Conservation (phyloP, 2,329 filamentous ascomycete genomes). For the Reticulascus tulasneorum region DNA sequence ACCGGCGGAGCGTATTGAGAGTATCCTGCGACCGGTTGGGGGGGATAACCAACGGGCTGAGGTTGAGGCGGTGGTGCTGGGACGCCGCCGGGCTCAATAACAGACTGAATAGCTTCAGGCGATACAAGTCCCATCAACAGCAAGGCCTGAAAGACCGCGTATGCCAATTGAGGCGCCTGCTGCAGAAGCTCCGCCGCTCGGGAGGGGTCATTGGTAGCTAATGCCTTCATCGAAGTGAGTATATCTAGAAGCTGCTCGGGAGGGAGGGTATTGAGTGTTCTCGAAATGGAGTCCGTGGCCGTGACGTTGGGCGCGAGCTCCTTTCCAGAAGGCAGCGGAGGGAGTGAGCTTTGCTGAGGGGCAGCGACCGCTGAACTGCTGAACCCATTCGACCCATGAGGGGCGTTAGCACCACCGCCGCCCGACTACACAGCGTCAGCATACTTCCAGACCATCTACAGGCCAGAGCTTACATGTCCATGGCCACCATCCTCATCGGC, state of each 20-base stretch:
- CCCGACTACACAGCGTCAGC: slow-evolving; percentile 7
- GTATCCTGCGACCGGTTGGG: slow-evolving; percentile 25
- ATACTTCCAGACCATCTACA: background rate
- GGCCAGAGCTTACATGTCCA: slow-evolving; percentile 4
- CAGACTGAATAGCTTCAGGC: slow-evolving; percentile 73
- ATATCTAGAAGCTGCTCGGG: slow-evolving; percentile 89
- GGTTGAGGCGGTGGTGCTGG: slow-evolving; percentile 28
- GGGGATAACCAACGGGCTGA: slow-evolving; percentile 14
- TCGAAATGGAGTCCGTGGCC: slow-evolving; percentile 86
- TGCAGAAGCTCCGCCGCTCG: slow-evolving; percentile 82
- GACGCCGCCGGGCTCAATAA: slow-evolving; percentile 60
- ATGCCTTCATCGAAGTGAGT: slow-evolving; percentile 86
- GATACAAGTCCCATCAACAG: slow-evolving; percentile 91
- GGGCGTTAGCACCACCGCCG: slow-evolving; percentile 9
- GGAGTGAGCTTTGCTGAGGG: slow-evolving; percentile 53
- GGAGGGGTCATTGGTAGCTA: slow-evolving; percentile 76
- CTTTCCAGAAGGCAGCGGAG: slow-evolving; percentile 77
- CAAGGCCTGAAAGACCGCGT: slow-evolving; percentile 91
- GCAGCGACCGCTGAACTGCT: slow-evolving; percentile 21
- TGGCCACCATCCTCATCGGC: slow-evolving; percentile 54
- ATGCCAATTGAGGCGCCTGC: slow-evolving; percentile 87
- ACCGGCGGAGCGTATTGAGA: slow-evolving; percentile 24
- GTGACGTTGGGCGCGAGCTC: slow-evolving; percentile 80
- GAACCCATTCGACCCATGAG: slow-evolving; percentile 27
- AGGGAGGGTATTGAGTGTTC: slow-evolving; percentile 81